Base-by-base conservation (phyloP, 78 protist genomes). In the Dictyostelium discoideum region DNA sequence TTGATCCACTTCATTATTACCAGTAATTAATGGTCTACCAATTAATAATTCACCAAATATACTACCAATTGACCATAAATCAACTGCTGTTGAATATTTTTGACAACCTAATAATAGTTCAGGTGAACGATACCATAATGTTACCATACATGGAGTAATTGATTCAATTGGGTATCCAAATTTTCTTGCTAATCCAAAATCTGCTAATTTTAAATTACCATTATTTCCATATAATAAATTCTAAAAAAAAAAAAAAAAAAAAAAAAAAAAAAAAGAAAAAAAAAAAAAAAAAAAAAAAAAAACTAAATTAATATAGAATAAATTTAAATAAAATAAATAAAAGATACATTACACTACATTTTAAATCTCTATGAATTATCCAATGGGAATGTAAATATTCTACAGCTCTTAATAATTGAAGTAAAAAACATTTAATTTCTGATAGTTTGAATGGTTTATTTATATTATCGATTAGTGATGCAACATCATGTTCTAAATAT, bases 41-140 rank as follows among this genome's bases (percentile, higher is more conserved):
- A 92, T 67, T 3, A 94, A 60, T 96, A 99, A 65, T 96, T 99
- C 99, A 14, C 99, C 99, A 37, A 99, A 96, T 79, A 99, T 99
- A 97, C 99, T 98, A 16, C 99, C 99, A 11, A 98, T 85, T 3
- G 97, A 46, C 99, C 99, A 99, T 26, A 98, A 78, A 96, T 99
- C 99, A 1, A 99, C 98, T 1, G 99, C 95, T 5, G 98, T 76
- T 16, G 98, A 72, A 98, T 99, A 99, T 69, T 87, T 37, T 82
- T 83, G 92, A 14, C 97, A 87, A 5, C 99, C 99, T 18, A 99
- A 85, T 37, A 99, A 96, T 54, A 99, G 89, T 40, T 99, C 99
- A 1, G 99, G 99, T 5, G 99, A 98, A 2, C 99, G 89, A 95
- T 99, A 99, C 99, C 99, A 99, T 16, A 99, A 92, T 2, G 99